phyloP scores from a whole-genome alignment of 148 eudicot species.

The Vaccinium myrtillus region DNA sequence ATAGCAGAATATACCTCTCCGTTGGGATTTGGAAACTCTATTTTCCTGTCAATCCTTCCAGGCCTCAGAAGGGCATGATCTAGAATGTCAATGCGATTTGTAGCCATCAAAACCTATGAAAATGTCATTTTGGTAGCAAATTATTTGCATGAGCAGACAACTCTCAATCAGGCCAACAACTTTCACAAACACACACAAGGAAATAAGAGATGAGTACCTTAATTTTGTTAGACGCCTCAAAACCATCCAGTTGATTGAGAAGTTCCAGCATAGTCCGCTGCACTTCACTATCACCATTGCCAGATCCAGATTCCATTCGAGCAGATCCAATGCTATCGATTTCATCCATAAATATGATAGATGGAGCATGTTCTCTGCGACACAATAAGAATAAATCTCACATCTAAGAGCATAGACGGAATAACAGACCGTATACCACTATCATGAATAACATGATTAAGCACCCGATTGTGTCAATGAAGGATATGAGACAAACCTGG shows the following conservation, averaged over 20 bases:
- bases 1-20: conserved; percentile 46
- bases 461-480: neutral
- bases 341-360: conserved; percentile 88
- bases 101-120: conserved; percentile 69
- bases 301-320: conserved; percentile 83
- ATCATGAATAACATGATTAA: neutral
- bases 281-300: conserved; percentile 87
- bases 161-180: neutral
- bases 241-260: conserved; percentile 78
- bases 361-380: conserved; percentile 84
- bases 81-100: conserved; percentile 72
- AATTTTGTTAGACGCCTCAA: conserved; percentile 83
- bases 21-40: conserved; percentile 78
- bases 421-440: neutral
- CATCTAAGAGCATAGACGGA: neutral
- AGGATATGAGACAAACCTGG: conserved; percentile 48
- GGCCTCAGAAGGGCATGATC: conserved; percentile 84
- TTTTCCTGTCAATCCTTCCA: conserved; percentile 78
- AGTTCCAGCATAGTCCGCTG: conserved; percentile 83
- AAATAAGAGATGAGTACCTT: conserved; percentile 34
- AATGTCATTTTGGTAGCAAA: neutral
- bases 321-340: conserved; percentile 85
- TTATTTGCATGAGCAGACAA: neutral
- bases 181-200: neutral
- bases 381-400: neutral